Evolutionary conservation across 1,284 basidiomycete species (phyloP).

Genomic region (Stygiomarasmius scandens): DNA sequence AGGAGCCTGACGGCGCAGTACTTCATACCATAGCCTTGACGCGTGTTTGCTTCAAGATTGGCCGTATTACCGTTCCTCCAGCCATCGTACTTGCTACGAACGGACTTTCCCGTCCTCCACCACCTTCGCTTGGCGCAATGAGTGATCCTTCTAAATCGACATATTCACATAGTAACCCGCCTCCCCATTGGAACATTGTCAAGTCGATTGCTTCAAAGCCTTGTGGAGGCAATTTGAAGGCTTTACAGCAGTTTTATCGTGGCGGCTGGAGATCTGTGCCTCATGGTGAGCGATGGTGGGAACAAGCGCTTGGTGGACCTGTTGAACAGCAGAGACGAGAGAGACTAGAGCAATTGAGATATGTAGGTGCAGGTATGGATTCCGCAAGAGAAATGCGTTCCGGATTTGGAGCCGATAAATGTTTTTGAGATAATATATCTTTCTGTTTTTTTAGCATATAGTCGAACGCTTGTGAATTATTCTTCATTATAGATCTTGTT

Average conservation of each 20-base stretch:
- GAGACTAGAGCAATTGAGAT: constrained; percentile 41
- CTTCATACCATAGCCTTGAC: constrained; percentile 74
- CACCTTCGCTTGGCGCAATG: not conserved
- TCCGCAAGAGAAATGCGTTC: constrained; percentile 24
- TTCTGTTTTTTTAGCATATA: not conserved
- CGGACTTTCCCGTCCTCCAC: constrained; percentile 48
- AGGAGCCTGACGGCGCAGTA: constrained; percentile 59
- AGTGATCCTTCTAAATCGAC: constrained; percentile 6
- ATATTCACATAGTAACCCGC: constrained; percentile 50
- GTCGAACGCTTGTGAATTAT: too few relatives aligned
- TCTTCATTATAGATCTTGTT: too few relatives aligned
- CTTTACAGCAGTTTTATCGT: constrained; percentile 46
- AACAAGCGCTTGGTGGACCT: constrained; percentile 50
- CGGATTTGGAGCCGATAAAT: not conserved
- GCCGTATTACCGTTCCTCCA: constrained; percentile 78
- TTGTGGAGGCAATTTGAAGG: constrained; percentile 39
- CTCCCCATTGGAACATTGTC: constrained; percentile 48
- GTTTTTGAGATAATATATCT: not conserved
- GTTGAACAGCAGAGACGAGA: constrained; percentile 48
- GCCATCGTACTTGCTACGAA: constrained; percentile 55
- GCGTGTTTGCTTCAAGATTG: constrained; percentile 74
- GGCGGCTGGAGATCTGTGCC: constrained; percentile 62
- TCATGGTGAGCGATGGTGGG: constrained; percentile 64
- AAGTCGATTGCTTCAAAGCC: constrained; percentile 40
- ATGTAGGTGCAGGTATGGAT: constrained; percentile 48